Conservation (phyloP, 2,329 filamentous ascomycete species). For the Ceratocystis cacaofunesta region DNA sequence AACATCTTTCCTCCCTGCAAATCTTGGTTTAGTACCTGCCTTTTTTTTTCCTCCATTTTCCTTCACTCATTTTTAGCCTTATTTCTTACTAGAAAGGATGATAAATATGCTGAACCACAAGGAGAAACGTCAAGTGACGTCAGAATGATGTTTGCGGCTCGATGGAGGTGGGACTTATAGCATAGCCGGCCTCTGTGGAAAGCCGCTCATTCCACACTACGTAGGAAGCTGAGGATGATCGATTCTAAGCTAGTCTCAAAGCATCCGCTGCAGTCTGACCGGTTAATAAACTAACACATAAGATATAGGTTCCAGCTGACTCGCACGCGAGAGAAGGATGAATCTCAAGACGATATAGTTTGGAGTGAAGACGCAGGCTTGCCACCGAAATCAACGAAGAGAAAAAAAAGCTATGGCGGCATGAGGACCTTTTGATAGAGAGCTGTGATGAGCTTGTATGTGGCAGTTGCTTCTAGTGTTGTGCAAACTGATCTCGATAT, state of each 20-base stretch:
- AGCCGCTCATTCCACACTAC: neutral
- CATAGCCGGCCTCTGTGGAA: neutral
- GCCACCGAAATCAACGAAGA: neutral
- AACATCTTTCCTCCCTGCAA: too few relatives aligned
- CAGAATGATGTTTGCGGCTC: neutral
- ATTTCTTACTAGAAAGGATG: neutral
- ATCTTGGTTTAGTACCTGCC: too few relatives aligned
- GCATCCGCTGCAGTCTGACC: neutral
- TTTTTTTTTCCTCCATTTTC: neutral
- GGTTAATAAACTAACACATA: neutral
- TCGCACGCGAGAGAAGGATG: neutral
- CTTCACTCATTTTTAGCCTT: neutral
- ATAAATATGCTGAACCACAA: neutral
- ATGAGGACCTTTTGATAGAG: too few relatives aligned
- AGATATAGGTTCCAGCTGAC: neutral
- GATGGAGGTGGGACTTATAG: neutral
- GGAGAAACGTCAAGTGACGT: neutral
- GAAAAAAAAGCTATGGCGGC: too few relatives aligned
- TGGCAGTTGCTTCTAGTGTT: neutral
- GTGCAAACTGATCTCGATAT: neutral
- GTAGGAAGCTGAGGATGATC: neutral
- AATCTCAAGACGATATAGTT: too few relatives aligned
- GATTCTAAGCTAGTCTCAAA: neutral
- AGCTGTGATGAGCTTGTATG: neutral
- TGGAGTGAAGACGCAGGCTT: neutral